Conservation (phyloP, 179 eudicot genomes). For the Gypsophila paniculata region DNA sequence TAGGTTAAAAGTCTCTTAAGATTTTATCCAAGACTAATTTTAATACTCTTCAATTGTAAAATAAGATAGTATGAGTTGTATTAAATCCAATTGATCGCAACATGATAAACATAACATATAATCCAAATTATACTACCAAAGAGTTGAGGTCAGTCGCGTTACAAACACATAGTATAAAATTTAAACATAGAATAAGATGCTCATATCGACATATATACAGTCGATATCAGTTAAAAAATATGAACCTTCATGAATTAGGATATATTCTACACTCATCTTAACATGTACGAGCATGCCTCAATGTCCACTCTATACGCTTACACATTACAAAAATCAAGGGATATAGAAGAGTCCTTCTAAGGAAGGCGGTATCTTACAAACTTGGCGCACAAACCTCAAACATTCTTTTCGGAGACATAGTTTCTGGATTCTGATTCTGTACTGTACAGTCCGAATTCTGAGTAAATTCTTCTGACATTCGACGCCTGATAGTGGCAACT, state of each 20-base stretch:
- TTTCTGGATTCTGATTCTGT: constrained; percentile 26
- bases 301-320: constrained; percentile 10
- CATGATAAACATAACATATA: too few relatives aligned
- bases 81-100: too few relatives aligned
- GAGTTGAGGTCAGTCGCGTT: too few relatives aligned
- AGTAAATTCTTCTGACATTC: constrained; percentile 15
- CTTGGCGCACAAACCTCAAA: constrained; percentile 16
- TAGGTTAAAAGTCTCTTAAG: too few relatives aligned
- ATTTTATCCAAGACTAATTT: too few relatives aligned
- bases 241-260: constrained; percentile 3
- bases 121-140: too few relatives aligned
- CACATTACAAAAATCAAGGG: not conserved
- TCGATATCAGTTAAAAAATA: not conserved
- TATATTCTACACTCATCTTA: constrained; percentile 19
- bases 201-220: not conserved
- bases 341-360: not conserved
- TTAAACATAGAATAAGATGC: not conserved
- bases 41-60: too few relatives aligned
- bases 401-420: constrained; percentile 15
- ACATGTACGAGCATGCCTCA: constrained; percentile 11
- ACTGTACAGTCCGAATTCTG: constrained; percentile 25
- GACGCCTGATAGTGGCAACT: constrained; percentile 15
- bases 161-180: too few relatives aligned
- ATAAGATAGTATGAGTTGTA: too few relatives aligned
- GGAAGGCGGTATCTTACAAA: constrained; percentile 22